These are phyloP conservation scores for Fusarium bactridioides DNA, from an alignment of 2,329 filamentous ascomycete species.

Conservation along the genomic window DNA sequence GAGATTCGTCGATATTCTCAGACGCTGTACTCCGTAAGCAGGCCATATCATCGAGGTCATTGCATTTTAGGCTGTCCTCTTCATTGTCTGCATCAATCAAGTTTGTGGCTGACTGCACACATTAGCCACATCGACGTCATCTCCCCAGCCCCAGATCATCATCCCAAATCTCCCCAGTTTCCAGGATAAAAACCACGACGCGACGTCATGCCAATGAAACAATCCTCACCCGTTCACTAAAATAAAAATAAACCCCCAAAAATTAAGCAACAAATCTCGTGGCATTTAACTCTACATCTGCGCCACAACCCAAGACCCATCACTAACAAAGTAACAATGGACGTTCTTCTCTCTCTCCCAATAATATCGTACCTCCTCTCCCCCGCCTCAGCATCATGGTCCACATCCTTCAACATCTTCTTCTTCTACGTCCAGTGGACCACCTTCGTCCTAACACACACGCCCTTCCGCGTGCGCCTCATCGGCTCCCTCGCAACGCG, in stretches of 20 bases:
- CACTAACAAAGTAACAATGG: slow-evolving; percentile 53
- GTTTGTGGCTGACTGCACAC: slow-evolving; percentile 11
- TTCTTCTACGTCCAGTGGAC: slow-evolving; percentile 94
- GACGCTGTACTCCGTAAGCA: too few species aligned
- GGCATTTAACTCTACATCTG: slow-evolving; percentile 3
- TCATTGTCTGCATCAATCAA: background rate
- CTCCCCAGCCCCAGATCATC: background rate
- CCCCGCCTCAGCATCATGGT: slow-evolving; percentile 71
- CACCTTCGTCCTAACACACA: slow-evolving; percentile 80
- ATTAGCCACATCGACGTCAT: slow-evolving; percentile 34
- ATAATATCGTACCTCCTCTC: slow-evolving; percentile 73
- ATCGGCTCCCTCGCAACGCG: slow-evolving; percentile 74
- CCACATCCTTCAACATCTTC: slow-evolving; percentile 81
- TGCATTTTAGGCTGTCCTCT: background rate
- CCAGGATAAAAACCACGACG: slow-evolving; percentile 1
- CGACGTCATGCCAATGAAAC: slow-evolving; percentile 27
- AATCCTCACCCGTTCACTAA: background rate
- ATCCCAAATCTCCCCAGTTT: background rate
- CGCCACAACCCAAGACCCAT: slow-evolving; percentile 1
- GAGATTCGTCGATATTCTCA: rapidly evolving
- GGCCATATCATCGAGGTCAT: background rate
- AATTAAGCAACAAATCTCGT: background rate
- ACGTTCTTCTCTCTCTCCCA: slow-evolving; percentile 75
- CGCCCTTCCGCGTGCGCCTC: slow-evolving; percentile 77
- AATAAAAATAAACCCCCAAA: background rate